phyloP scores from a whole-genome alignment of 2,329 filamentous ascomycete species.

The Parascedosporium putredinis region DNA sequence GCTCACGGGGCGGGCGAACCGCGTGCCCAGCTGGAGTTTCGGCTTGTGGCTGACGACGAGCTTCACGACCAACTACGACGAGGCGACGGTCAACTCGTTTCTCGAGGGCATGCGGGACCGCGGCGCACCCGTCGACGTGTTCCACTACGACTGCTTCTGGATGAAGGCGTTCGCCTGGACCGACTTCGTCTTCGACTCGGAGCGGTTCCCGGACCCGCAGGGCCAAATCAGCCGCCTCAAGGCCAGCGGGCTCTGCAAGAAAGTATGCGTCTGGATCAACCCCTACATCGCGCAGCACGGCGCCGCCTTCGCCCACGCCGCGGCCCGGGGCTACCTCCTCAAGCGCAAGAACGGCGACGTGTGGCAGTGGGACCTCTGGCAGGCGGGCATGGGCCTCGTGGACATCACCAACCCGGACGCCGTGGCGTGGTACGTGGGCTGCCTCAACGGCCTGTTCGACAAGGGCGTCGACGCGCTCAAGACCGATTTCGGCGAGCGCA shows the following conservation, averaged over 20 bases:
- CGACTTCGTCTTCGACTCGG: slow-evolving; percentile 60
- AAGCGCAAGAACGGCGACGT: slow-evolving; percentile 59
- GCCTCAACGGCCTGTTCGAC: slow-evolving; percentile 54
- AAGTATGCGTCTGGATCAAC: slow-evolving; percentile 69
- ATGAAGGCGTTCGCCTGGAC: slow-evolving; percentile 67
- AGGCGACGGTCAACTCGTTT: slow-evolving; percentile 56
- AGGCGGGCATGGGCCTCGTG: slow-evolving; percentile 64
- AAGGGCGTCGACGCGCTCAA: slow-evolving; percentile 63
- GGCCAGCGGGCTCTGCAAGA: slow-evolving; percentile 46
- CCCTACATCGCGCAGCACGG: slow-evolving; percentile 63
- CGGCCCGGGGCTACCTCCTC: slow-evolving; percentile 57
- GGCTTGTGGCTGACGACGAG: slow-evolving; percentile 69
- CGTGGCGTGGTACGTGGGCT: slow-evolving; percentile 51
- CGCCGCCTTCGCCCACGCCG: slow-evolving; percentile 53
- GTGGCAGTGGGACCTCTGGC: slow-evolving; percentile 71
- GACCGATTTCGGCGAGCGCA: slow-evolving; percentile 66
- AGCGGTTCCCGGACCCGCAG: slow-evolving; percentile 58
- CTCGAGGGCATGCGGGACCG: slow-evolving; percentile 58
- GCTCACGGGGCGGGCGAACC: slow-evolving; percentile 54
- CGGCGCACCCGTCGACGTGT: slow-evolving; percentile 57
- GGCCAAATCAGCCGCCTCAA: slow-evolving; percentile 56
- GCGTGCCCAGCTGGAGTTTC: slow-evolving; percentile 63
- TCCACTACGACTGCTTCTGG: slow-evolving; percentile 73
- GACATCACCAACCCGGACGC: slow-evolving; percentile 67
- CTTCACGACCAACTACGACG: slow-evolving; percentile 65